phyloP scores from a whole-genome alignment of 2,329 filamentous ascomycete species.

The Coniella lustricola region DNA sequence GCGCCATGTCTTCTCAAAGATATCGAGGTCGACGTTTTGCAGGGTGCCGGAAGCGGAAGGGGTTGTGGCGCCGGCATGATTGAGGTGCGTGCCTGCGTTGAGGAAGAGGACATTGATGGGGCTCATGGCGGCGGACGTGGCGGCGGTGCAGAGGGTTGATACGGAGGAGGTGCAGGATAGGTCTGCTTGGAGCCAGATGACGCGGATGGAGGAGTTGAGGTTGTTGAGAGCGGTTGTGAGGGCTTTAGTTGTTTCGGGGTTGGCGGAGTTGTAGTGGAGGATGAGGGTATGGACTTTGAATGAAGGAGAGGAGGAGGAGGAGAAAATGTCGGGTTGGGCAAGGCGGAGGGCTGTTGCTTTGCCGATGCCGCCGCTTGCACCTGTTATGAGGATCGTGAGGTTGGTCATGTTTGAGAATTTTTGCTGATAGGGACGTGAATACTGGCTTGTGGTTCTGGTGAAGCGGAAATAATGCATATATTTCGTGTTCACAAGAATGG shows the following conservation, averaged over 20 bases:
- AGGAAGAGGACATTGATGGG: constrained; percentile 12
- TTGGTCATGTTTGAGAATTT: background rate
- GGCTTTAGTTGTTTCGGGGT: background rate
- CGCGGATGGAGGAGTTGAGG: background rate
- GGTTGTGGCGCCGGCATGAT: constrained; percentile 1
- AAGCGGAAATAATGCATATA: too few relatives aligned
- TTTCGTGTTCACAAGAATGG: background rate
- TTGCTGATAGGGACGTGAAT: too few relatives aligned
- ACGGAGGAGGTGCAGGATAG: background rate
- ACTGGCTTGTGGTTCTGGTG: too few relatives aligned
- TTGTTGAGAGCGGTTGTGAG: constrained; percentile 1
- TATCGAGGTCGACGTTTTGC: background rate
- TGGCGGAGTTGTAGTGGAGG: constrained; percentile 10
- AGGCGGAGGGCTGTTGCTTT: constrained; percentile 11
- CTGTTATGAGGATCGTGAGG: constrained; percentile 9
- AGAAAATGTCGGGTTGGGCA: background rate
- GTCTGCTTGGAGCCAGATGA: constrained; percentile 10
- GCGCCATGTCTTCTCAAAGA: constrained; percentile 11
- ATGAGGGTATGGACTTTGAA: constrained; percentile 9
- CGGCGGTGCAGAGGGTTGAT: background rate
- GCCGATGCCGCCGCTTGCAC: constrained; percentile 13
- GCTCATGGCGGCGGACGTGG: background rate
- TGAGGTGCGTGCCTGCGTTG: constrained; percentile 8
- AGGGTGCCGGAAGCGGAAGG: constrained; percentile 6
- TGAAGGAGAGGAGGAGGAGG: too few relatives aligned